phyloP scores from a whole-genome alignment of 73 alveolate species.

The Paramecium octaurelia region DNA sequence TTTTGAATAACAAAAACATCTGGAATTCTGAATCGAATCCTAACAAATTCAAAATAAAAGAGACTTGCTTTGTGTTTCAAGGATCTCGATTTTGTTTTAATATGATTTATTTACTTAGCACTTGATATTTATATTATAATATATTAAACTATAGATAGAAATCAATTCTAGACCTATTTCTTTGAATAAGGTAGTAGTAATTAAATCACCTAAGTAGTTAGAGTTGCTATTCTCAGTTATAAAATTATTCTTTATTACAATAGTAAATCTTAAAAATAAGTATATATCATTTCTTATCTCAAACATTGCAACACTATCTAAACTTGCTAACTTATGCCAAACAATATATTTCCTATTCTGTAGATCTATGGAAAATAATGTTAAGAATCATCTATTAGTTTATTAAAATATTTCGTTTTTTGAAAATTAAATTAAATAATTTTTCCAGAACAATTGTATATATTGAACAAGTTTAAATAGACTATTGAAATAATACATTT shows the following conservation, averaged over 20 bases:
- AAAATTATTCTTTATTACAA: too few species aligned
- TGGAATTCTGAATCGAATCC: conserved; percentile 19
- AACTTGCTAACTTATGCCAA: too few species aligned
- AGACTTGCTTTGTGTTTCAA: conserved; percentile 16
- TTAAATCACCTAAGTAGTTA: too few species aligned
- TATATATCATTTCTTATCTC: not conserved
- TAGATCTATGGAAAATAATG: not conserved
- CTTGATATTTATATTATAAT: not conserved
- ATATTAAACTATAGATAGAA: not conserved
- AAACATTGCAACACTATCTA: too few species aligned
- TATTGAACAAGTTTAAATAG: not conserved
- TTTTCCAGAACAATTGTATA: not conserved
- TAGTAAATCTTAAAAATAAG: too few species aligned
- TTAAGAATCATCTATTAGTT: not conserved
- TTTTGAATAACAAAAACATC: not conserved
- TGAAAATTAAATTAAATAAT: not conserved
- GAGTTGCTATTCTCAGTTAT: too few species aligned
- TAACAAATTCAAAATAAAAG: not conserved
- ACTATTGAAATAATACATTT: not conserved
- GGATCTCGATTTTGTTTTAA: conserved; percentile 19
- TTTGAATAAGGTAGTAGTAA: not conserved
- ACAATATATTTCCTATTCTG: too few species aligned
- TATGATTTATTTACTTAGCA: not conserved
- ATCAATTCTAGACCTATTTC: not conserved
- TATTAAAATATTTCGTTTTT: not conserved